Evolutionary conservation across 345 rosid genomes (phyloP), one percentile per base, ranked within the genome.

Genomic region (Draba incana): DNA sequence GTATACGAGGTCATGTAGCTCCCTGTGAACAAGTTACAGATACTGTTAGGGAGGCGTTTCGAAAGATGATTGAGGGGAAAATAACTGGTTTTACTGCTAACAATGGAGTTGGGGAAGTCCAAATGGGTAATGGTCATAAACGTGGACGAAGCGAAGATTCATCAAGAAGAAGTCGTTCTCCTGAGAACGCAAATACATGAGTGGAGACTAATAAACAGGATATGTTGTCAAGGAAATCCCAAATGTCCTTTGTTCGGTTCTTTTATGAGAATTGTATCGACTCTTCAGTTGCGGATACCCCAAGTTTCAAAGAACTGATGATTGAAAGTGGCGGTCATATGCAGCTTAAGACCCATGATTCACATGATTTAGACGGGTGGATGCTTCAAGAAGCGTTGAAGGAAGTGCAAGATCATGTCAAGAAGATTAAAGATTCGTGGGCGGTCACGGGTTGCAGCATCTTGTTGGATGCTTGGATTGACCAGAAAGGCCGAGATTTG

Each of bases 391-490:
- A 77, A 47, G 57, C 69, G 41, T 62, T 79, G 62, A 72, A 48
- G 53, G 84, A 85, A 65, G 76, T 77, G 66, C 73, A 57, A 63
- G 75, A 64, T 44, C 53, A 75, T 69, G 78, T 82, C 58, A 64
- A 74, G 57, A 77, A 65, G 27, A 68, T 85, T 39, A 75, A 75
- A 72, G 69, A 75, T 38, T 84, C 89, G 0, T 89, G 93, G 93
- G 65, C 28, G 16, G 55, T 59, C 49, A 83, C 84, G 1, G 86
- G 96, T 11, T 89, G 93, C 67, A 85, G 85, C 70, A 62, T 89
- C 65, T 72, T 89, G 72, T 64, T 85, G 75, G 93, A 89, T 69
- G 84, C 81, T 74, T 89, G 92, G 90, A 62, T 62, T 27, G 85
- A 80, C 35, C 63, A 71, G 47, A 74, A 78, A 37, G 89, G 91